phyloP scores from a whole-genome alignment of 176 grass and related monocot species.

The Tillandsia leiboldiana region DNA sequence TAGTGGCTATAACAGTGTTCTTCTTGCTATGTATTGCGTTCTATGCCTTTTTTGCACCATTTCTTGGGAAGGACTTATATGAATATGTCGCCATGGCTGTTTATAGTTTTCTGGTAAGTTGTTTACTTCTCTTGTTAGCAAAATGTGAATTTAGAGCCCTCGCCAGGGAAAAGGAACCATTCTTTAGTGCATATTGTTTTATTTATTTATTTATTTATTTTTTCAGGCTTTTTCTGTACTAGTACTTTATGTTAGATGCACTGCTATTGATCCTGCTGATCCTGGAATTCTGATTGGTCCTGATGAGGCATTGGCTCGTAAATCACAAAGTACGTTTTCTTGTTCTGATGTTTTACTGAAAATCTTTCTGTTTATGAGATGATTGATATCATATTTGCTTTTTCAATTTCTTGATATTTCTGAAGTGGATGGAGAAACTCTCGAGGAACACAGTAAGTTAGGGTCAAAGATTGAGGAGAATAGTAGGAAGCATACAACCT shows the following conservation, averaged over 20 bases:
- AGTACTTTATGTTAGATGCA: constrained; percentile 25
- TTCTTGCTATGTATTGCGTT: constrained; percentile 18
- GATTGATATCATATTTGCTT: neutral
- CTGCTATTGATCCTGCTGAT: constrained; percentile 25
- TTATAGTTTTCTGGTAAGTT: constrained; percentile 16
- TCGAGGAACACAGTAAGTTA: constrained; percentile 18
- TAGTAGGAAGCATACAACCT: constrained; percentile 12
- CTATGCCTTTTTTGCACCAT: constrained; percentile 20
- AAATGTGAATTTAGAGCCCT: neutral
- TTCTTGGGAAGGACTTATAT: constrained; percentile 20
- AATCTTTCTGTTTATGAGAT: neutral
- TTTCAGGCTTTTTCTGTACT: constrained; percentile 21
- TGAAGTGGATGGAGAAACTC: constrained; percentile 11
- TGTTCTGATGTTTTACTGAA: neutral
- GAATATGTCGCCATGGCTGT: constrained; percentile 10
- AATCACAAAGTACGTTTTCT: constrained; percentile 4
- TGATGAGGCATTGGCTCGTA: constrained; percentile 6
- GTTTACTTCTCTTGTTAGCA: neutral
- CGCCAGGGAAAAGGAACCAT: neutral
- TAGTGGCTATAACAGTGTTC: constrained; percentile 21
- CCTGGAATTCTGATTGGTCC: constrained; percentile 14
- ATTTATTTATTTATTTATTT: neutral
- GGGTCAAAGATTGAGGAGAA: constrained; percentile 16
- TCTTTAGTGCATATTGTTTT: neutral
- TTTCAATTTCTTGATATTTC: constrained; percentile 1